Percentiles rank a stretch among this genome's conserved stretches.
Conservation (phyloP, 805 yeast genomes). For the Wickerhamiella musiphila region DNA sequence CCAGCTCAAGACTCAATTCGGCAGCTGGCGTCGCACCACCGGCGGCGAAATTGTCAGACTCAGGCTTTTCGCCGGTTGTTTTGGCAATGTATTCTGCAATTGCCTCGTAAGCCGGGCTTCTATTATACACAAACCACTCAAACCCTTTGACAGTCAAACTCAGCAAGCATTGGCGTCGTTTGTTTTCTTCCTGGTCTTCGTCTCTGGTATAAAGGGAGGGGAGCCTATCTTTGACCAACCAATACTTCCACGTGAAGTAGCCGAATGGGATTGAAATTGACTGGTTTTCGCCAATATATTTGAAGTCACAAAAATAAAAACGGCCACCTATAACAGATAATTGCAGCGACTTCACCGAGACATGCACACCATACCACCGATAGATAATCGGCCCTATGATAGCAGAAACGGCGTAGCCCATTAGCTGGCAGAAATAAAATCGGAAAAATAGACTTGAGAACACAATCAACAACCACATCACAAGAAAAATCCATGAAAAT, state of each 20-base stretch:
- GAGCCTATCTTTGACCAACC: background rate
- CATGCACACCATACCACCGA: constrained; percentile 38
- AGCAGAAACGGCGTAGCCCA: constrained; percentile 42
- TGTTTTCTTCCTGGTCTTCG: background rate
- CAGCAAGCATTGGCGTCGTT: constrained; percentile 8
- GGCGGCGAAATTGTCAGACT: constrained; percentile 1
- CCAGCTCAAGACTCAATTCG: too few relatives aligned
- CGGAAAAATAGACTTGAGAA: constrained; percentile 43
- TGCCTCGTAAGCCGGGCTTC: constrained; percentile 55
- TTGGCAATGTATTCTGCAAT: too few relatives aligned
- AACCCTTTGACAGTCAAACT: constrained; percentile 50
- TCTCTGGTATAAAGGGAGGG: background rate
- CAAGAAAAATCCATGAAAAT: constrained; percentile 58
- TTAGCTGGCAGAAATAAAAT: constrained; percentile 58
- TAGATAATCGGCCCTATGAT: constrained; percentile 40
- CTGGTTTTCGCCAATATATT: constrained; percentile 55
- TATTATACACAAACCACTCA: constrained; percentile 70
- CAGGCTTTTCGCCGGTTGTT: background rate
- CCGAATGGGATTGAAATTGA: constrained; percentile 63
- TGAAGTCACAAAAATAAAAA: constrained; percentile 55
- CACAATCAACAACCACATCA: constrained; percentile 62
- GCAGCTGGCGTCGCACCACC: too few relatives aligned
- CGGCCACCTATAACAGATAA: constrained; percentile 73
- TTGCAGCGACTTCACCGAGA: constrained; percentile 58
- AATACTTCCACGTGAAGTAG: constrained; percentile 20